Percentiles rank a stretch among this genome's conserved stretches.
Evolutionary conservation across 768 basidiomycete species (phyloP).

Genomic region (Sistotremastrum suecicum): DNA sequence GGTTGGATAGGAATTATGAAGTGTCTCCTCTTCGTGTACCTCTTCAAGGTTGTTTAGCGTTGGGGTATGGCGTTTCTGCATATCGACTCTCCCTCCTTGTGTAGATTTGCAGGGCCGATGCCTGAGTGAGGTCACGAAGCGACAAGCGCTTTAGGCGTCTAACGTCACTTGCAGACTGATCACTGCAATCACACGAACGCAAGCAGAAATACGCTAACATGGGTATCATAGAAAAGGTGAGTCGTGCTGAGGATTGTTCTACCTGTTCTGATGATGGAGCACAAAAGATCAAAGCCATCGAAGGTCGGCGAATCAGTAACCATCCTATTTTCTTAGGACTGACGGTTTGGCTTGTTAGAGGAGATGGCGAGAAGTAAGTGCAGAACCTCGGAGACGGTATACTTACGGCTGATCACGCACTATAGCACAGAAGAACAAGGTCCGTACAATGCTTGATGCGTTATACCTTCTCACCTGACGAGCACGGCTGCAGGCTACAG

Average conservation of each 20-base stretch:
- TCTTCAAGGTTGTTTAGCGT: no score
- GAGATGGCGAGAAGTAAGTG: conserved; percentile 93
- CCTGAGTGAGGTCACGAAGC: no score
- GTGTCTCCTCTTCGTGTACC: no score
- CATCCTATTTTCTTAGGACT: not conserved
- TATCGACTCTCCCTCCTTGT: no score
- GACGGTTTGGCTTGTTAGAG: conserved; percentile 31
- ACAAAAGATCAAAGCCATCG: conserved; percentile 81
- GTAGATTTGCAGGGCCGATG: no score
- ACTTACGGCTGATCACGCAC: not conserved
- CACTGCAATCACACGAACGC: no score
- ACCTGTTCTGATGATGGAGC: not conserved
- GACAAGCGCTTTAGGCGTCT: no score
- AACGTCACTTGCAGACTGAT: no score
- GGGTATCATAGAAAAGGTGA: conserved; percentile 92
- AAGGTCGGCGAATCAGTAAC: conserved; percentile 43
- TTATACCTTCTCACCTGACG: not conserved
- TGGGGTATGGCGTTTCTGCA: no score
- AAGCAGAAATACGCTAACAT: conserved; percentile 28
- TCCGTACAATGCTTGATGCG: conserved; percentile 14
- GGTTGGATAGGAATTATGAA: no score
- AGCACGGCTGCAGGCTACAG: conserved; percentile 50
- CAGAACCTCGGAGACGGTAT: conserved; percentile 2
- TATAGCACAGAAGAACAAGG: conserved; percentile 92
- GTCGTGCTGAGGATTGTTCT: conserved; percentile 1